Evolutionary conservation across 1,284 basidiomycete genomes (phyloP).

Genomic region (Cryptococcus neoformans): DNA sequence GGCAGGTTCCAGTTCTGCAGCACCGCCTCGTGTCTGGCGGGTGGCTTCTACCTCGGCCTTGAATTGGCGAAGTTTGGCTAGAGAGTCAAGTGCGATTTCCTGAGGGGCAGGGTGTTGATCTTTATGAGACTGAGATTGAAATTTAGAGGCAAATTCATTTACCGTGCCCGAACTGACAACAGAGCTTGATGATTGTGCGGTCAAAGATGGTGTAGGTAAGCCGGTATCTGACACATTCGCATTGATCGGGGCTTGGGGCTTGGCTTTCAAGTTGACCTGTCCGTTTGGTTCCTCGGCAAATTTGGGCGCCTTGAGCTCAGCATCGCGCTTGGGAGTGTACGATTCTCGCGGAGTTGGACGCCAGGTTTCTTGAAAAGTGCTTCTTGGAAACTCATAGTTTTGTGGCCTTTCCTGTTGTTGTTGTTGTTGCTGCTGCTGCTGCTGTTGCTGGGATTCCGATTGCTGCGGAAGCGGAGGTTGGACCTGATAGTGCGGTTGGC

Average conservation of each 20-base stretch:
- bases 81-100: slow-evolving; percentile 8
- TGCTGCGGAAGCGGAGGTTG: background rate
- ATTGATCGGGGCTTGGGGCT: background rate
- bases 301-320: background rate
- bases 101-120: background rate
- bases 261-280: background rate
- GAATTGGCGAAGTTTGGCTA: slow-evolving; percentile 17
- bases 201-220: background rate
- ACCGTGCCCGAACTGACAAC: background rate
- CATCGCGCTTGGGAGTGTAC: background rate
- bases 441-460: no score
- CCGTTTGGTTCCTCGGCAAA: no score
- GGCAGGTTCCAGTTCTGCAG: slow-evolving; percentile 6
- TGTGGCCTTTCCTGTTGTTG: no score
- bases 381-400: no score
- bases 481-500: background rate
- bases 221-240: background rate
- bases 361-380: background rate
- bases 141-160: background rate
- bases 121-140: background rate
- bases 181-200: background rate
- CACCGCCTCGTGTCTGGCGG: background rate
- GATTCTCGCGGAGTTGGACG: background rate
- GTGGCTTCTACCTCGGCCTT: slow-evolving; percentile 18
- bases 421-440: no score